Conservation (phyloP, 106 monocot species). For the Dioscorea dumetorum region DNA sequence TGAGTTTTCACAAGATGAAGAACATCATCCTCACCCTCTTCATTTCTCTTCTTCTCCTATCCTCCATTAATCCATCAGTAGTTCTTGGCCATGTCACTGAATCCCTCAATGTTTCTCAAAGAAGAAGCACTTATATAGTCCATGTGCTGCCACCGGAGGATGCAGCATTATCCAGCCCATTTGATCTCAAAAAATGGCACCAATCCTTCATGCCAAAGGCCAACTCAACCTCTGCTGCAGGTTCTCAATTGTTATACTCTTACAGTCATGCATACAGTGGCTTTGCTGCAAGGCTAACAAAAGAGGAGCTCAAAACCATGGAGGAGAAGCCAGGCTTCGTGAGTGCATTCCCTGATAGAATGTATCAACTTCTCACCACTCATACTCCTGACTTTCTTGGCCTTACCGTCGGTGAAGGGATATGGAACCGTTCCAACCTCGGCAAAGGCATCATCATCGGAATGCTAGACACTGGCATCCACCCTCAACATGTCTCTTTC, state of each 20-base stretch:
- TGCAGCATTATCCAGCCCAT: neutral
- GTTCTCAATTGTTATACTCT: conserved; percentile 1
- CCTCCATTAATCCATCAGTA: no score
- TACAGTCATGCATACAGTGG: conserved; percentile 10
- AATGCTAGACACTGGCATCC: conserved; percentile 26
- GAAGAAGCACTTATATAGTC: conserved; percentile 11
- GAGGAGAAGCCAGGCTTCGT: conserved; percentile 16
- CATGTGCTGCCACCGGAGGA: conserved; percentile 3
- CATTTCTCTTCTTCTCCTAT: neutral
- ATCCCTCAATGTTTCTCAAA: neutral
- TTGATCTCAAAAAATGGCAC: neutral
- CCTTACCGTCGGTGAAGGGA: neutral
- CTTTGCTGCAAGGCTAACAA: conserved; percentile 15
- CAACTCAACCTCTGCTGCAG: no score
- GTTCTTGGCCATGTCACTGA: neutral
- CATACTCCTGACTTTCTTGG: conserved; percentile 35
- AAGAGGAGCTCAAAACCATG: conserved; percentile 2
- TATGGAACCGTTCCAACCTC: conserved; percentile 5
- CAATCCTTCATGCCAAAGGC: conserved; percentile 8
- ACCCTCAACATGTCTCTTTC: conserved; percentile 31
- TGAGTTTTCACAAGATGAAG: no score
- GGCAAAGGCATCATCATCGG: conserved; percentile 34
- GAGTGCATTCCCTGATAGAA: neutral
- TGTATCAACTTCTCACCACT: conserved; percentile 14
- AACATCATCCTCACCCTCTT: no score